Percentiles rank a stretch among this genome's conserved stretches.
Conservation (phyloP, 2,329 filamentous ascomycete species). For the Cladosporium sp. region DNA sequence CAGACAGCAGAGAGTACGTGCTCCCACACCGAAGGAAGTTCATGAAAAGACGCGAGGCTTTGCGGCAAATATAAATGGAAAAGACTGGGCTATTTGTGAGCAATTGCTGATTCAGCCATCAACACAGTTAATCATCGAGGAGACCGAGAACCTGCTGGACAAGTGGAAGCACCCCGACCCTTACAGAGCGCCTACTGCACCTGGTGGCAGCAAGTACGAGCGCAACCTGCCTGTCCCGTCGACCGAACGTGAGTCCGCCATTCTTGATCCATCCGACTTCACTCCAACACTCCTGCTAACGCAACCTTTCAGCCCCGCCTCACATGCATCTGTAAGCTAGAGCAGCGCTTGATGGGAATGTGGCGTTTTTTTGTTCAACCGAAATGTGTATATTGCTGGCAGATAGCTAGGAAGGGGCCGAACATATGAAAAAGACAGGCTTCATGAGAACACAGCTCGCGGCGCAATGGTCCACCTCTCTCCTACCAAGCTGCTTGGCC, state of each 20-base stretch:
- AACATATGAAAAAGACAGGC: constrained; percentile 2
- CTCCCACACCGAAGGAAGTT: background rate
- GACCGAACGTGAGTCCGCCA: constrained; percentile 62
- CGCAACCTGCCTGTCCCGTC: constrained; percentile 78
- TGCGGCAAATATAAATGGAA: background rate
- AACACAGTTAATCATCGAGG: constrained; percentile 67
- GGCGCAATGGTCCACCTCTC: no score
- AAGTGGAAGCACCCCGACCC: constrained; percentile 98
- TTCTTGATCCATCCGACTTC: background rate
- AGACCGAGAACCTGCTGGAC: constrained; percentile 81
- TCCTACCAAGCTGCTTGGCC: no score
- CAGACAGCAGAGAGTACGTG: constrained; percentile 71
- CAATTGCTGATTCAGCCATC: background rate
- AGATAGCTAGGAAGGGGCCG: background rate
- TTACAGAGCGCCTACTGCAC: constrained; percentile 80
- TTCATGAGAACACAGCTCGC: background rate
- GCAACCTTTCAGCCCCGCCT: constrained; percentile 40
- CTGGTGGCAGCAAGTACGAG: constrained; percentile 95
- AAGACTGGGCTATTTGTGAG: background rate
- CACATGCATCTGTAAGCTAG: constrained; percentile 39
- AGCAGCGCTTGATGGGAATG: constrained; percentile 9
- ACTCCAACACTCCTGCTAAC: constrained; percentile 4
- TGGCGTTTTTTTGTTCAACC: constrained; percentile 10
- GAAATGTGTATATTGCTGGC: constrained; percentile 19
- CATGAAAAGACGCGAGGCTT: background rate